Evolutionary conservation across 306 rosid species (phyloP).

Genomic region (Gynostemma pentaphyllum): DNA sequence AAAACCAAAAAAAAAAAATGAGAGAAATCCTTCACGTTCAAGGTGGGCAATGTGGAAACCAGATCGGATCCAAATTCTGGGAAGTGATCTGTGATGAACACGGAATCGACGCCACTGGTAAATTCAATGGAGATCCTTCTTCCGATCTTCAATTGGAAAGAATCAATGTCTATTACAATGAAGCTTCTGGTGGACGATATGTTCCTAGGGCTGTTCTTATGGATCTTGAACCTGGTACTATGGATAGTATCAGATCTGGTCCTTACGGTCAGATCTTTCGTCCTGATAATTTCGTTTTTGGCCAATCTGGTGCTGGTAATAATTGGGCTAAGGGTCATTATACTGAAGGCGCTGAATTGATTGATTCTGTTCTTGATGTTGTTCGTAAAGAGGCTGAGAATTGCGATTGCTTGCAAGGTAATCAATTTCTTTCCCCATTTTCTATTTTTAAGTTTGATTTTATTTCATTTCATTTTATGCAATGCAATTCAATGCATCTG

Average conservation of each 20-base stretch:
- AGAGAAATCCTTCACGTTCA: conserved; percentile 85
- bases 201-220: conserved; percentile 91
- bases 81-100: conserved; percentile 90
- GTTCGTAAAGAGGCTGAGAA: conserved; percentile 94
- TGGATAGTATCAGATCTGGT: conserved; percentile 97
- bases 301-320: conserved; percentile 89
- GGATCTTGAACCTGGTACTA: conserved; percentile 93
- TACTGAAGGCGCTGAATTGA: conserved; percentile 90
- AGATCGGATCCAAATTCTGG: conserved; percentile 95
- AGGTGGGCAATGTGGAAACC: conserved; percentile 96
- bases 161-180: conserved; percentile 81
- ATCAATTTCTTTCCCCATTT: neutral
- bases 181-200: conserved; percentile 84
- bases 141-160: conserved; percentile 68
- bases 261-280: conserved; percentile 83
- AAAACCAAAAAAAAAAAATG: conserved; percentile 21
- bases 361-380: conserved; percentile 78
- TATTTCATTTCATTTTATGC: neutral
- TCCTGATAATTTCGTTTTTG: conserved; percentile 85
- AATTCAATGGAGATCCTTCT: conserved; percentile 34
- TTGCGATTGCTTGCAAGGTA: conserved; percentile 89
- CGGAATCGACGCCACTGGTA: conserved; percentile 72
- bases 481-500: neutral
- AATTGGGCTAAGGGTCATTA: conserved; percentile 95
- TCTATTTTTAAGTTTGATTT: neutral